Conservation (phyloP, 768 basidiomycete genomes). For the Dendrothele bispora region DNA sequence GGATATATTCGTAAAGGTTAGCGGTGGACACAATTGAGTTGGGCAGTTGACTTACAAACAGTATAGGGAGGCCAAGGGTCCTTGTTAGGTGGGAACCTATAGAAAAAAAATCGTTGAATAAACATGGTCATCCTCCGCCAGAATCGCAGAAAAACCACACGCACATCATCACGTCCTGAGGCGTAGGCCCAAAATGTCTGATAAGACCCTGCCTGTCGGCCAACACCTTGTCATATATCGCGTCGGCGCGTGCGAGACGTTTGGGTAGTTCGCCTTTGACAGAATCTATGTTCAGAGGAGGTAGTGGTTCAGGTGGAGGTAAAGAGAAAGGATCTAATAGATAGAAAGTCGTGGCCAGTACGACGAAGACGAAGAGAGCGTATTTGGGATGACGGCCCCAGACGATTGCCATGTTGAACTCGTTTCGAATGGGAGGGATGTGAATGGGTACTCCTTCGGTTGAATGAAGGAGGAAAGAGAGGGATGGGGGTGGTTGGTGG, state of each 20-base stretch:
- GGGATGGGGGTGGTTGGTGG: too few relatives aligned
- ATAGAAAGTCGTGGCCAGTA: conserved; percentile 45
- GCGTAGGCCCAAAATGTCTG: conserved; percentile 51
- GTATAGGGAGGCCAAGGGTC: conserved; percentile 59
- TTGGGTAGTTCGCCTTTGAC: conserved; percentile 34
- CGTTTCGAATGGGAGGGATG: too few relatives aligned
- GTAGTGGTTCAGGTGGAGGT: conserved; percentile 28
- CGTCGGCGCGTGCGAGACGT: conserved; percentile 42
- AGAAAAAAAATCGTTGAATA: conserved; percentile 6
- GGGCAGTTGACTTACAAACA: conserved; percentile 41
- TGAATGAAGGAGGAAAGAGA: too few relatives aligned
- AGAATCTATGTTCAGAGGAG: conserved; percentile 16
- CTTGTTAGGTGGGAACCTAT: conserved; percentile 52
- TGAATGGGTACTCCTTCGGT: too few relatives aligned
- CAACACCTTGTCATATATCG: conserved; percentile 45
- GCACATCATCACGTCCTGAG: conserved; percentile 47
- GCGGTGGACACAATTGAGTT: neutral
- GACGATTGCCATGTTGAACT: too few relatives aligned
- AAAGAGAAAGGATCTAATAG: conserved; percentile 40
- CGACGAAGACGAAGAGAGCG: conserved; percentile 39
- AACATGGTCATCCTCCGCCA: conserved; percentile 7
- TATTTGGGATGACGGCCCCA: conserved; percentile 51
- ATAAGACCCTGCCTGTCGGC: conserved; percentile 46
- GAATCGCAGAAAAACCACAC: conserved; percentile 18
- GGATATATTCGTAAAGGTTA: conserved; percentile 19